Base-by-base conservation (phyloP, 192 early-diverging fungal genomes). In the Rhizophagus prolifer region DNA sequence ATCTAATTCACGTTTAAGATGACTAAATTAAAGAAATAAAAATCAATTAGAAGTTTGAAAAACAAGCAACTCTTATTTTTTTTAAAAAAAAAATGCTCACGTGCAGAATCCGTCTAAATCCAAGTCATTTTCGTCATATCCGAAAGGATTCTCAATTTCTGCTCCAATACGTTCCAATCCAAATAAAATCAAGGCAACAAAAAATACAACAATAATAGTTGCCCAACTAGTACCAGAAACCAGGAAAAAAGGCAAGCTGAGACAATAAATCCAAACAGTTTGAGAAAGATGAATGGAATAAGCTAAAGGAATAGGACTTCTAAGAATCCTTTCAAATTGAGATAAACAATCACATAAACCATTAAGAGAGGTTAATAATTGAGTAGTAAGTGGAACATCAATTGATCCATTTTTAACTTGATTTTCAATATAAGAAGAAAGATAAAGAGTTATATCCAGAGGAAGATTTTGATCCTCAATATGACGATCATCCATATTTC, bases 131-230 rank as follows among this genome's bases (percentile, higher is more conserved):
- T 83, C 83, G 67, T 95, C 93, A 77, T 88, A 86, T 44, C 93
- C 93, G 80, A 97, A 96, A 12, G 95, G 95, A 79, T 97, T 96
- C 85, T 98, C 95, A 70, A 98, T 96, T 83, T 96, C 93, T 21
- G 86, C 86, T 34, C 93, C 95, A 72, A 97, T 96, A 12, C 83
- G 82, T 68, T 95, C 90, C 68, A 98, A 93, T 78, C 96, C 96
- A 23, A 96, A 81, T 78, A 96, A 84, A 67, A 88, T 89, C 72
- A 95, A 94, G 1, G 91, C 79, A 2, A 90, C 84, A 10, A 96
- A 81, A 63, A 90, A 83, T 67, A 90, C 85, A 14, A 94, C 77
- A 7, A 91, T 84, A 59, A 96, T 90, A 64, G 93, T 91, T 38
- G 83, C 78, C 79, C 88, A 91, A 34, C 73, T 36, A 28, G 84